Evolutionary conservation across 2,329 filamentous ascomycete species (phyloP).

Genomic region (Penicillium brasilianum): DNA sequence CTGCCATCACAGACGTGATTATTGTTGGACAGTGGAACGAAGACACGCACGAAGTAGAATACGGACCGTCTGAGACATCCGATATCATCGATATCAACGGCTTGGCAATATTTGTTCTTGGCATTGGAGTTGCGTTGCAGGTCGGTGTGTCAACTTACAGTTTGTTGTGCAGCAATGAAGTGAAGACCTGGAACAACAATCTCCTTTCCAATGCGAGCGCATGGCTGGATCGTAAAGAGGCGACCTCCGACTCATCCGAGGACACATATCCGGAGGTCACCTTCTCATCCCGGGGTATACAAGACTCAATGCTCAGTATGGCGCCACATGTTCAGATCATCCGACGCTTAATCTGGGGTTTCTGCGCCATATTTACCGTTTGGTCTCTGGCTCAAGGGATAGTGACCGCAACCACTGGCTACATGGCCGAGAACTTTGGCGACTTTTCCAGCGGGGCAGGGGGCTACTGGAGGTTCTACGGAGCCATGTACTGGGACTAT

Average conservation of each 20-base stretch:
- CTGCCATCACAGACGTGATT: neutral
- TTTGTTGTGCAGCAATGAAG: neutral
- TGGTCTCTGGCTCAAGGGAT: slow-evolving; percentile 7
- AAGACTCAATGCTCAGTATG: slow-evolving; percentile 1
- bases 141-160: slow-evolving; percentile 4
- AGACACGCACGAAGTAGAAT: neutral
- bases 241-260: neutral
- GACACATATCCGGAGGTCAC: neutral
- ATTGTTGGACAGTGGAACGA: neutral
- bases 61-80: neutral
- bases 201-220: neutral
- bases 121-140: slow-evolving; percentile 5
- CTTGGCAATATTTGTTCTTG: neutral
- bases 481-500: slow-evolving; percentile 4
- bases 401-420: neutral
- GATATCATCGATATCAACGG: slow-evolving; percentile 7
- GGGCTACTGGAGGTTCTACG: slow-evolving; percentile 11
- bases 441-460: neutral
- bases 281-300: neutral
- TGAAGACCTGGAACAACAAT: neutral
- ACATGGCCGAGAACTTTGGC: slow-evolving; percentile 4
- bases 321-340: slow-evolving; percentile 1
- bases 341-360: slow-evolving; percentile 5
- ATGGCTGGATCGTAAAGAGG: neutral
- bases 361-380: neutral